These are phyloP conservation scores for Cercospora nicotianae DNA, from an alignment of 2,329 filamentous ascomycete species.

Conservation along the genomic window DNA sequence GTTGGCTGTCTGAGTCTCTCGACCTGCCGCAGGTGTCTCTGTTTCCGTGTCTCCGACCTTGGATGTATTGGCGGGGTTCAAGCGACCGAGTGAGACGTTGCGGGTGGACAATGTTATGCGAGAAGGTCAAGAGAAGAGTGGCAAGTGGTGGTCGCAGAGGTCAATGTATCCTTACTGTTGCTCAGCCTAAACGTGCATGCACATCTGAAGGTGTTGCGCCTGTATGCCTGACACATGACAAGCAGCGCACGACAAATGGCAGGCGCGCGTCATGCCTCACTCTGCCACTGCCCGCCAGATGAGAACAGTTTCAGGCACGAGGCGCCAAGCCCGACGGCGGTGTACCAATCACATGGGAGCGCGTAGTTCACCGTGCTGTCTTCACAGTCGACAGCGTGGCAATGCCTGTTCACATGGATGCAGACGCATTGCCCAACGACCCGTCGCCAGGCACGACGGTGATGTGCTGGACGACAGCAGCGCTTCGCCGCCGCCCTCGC, in stretches of 20 bases:
- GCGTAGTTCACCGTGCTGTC: background rate
- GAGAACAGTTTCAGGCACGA: constrained; percentile 2
- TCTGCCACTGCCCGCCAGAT: background rate
- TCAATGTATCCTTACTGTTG: constrained; percentile 2
- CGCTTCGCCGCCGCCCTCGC: background rate
- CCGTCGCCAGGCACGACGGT: background rate
- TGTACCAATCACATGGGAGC: background rate
- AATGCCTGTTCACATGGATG: background rate
- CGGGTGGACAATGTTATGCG: background rate
- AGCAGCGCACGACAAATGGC: constrained; percentile 5
- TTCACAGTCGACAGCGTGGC: background rate
- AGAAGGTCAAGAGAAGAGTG: constrained; percentile 9
- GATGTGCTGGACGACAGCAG: background rate
- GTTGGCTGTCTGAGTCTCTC: background rate
- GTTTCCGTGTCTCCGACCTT: constrained; percentile 1
- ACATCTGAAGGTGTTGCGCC: background rate
- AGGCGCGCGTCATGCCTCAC: constrained; percentile 1
- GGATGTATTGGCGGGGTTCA: background rate
- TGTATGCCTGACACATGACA: constrained; percentile 5
- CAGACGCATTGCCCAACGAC: background rate
- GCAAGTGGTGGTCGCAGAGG: background rate
- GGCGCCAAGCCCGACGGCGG: background rate
- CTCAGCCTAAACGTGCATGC: background rate
- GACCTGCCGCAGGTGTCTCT: background rate
- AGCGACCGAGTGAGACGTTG: background rate